phyloP scores from a whole-genome alignment of 768 basidiomycete species.

The Podaxis sp. region DNA sequence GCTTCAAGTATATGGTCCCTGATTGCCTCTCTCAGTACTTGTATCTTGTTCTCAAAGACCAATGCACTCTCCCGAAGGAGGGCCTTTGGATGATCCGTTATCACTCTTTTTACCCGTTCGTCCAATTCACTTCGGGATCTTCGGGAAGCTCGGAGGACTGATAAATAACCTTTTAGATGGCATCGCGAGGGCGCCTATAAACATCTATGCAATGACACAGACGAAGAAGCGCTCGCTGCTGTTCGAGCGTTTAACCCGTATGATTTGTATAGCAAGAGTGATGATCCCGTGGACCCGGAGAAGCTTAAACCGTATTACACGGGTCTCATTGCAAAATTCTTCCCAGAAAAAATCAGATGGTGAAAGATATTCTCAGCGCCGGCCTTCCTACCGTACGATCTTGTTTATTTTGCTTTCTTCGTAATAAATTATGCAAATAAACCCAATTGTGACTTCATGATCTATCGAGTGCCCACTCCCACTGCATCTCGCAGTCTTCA shows the following conservation, averaged over 20 bases:
- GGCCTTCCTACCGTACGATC: not conserved
- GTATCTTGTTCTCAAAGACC: constrained; percentile 81
- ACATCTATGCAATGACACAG: constrained; percentile 76
- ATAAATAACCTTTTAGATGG: constrained; percentile 41
- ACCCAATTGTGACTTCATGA: too few relatives aligned
- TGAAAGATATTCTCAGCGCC: constrained; percentile 28
- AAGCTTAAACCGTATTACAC: constrained; percentile 83
- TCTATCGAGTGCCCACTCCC: too few relatives aligned
- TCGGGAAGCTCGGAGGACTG: not conserved
- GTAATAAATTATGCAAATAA: too few relatives aligned
- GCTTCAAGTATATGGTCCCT: constrained; percentile 12
- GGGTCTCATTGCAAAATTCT: constrained; percentile 79
- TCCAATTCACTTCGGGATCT: not conserved
- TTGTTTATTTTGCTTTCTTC: not conserved
- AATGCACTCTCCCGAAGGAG: constrained; percentile 77
- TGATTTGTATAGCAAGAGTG: constrained; percentile 90
- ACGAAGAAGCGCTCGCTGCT: constrained; percentile 62
- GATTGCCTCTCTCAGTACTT: constrained; percentile 56
- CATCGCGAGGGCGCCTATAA: constrained; percentile 85
- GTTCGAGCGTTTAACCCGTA: constrained; percentile 92
- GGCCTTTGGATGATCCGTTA: constrained; percentile 91
- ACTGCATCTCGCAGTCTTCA: too few relatives aligned
- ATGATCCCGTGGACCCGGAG: constrained; percentile 61
- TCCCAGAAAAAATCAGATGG: constrained; percentile 82
- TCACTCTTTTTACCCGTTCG: constrained; percentile 85